Evolutionary conservation across 345 rosid genomes (phyloP).

Genomic region (Gossypium bickii): DNA sequence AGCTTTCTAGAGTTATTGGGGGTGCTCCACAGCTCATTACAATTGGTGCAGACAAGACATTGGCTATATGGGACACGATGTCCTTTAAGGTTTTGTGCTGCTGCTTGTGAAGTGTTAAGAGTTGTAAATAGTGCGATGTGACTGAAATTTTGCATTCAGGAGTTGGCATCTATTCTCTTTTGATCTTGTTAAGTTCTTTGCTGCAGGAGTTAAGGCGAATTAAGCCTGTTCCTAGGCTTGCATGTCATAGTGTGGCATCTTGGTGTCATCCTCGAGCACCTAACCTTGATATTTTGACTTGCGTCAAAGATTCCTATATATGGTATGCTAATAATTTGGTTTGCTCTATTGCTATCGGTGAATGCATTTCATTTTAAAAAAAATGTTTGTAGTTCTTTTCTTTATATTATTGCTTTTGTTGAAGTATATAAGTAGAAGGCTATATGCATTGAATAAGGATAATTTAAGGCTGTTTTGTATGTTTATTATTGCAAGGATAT

Average conservation of each 20-base stretch:
- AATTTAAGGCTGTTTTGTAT: slow-evolving; percentile 9
- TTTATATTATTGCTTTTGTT: slow-evolving; percentile 9
- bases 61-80: slow-evolving; percentile 98
- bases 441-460: slow-evolving; percentile 4
- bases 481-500: slow-evolving; percentile 8
- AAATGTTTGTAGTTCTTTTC: background rate
- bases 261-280: slow-evolving; percentile 99
- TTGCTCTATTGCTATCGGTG: background rate
- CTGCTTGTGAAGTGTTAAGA: background rate
- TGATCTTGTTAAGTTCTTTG: slow-evolving; percentile 18
- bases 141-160: slow-evolving; percentile 10
- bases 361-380: background rate
- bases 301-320: slow-evolving; percentile 97
- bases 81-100: slow-evolving; percentile 73
- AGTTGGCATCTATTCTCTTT: slow-evolving; percentile 13
- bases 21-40: slow-evolving; percentile 92
- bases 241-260: slow-evolving; percentile 97
- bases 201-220: slow-evolving; percentile 89
- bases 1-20: slow-evolving; percentile 95
- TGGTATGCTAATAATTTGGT: slow-evolving; percentile 45
- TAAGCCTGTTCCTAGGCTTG: slow-evolving; percentile 90
- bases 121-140: slow-evolving; percentile 9
- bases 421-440: slow-evolving; percentile 6
- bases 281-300: slow-evolving; percentile 88
- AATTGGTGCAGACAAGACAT: slow-evolving; percentile 94